A percentile compares a stretch with the other conserved stretches of the same genome.
phyloP scores from a whole-genome alignment of 2,329 filamentous ascomycete species.

The Rhynchosporium graminicola region DNA sequence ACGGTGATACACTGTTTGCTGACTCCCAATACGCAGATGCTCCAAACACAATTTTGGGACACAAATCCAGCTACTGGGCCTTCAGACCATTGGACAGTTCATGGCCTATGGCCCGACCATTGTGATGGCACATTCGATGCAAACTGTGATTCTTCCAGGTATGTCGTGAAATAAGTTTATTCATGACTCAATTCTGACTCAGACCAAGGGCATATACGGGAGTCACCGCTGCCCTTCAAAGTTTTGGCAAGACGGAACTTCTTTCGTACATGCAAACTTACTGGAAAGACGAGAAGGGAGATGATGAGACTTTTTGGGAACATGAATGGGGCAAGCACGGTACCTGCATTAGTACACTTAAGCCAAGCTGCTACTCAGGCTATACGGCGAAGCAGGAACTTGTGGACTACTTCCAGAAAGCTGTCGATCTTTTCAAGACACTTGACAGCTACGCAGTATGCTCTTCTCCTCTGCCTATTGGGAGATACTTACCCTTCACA shows the following conservation, averaged over 20 bases:
- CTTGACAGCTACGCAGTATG: constrained; percentile 63
- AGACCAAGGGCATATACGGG: constrained; percentile 54
- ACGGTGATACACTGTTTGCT: too few relatives aligned
- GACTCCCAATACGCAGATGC: constrained; percentile 42
- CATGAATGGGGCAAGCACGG: constrained; percentile 79
- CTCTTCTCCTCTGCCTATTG: background rate
- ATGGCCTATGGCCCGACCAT: constrained; percentile 66
- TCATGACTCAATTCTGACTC: background rate
- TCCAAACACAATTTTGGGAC: constrained; percentile 81
- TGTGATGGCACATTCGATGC: constrained; percentile 70
- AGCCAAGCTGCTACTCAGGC: constrained; percentile 62
- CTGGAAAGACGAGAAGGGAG: constrained; percentile 48
- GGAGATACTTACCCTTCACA: constrained; percentile 55
- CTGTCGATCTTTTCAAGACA: constrained; percentile 65
- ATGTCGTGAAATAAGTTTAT: background rate
- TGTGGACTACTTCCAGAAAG: constrained; percentile 67
- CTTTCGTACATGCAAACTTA: constrained; percentile 68
- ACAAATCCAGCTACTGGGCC: constrained; percentile 54
- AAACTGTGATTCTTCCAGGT: constrained; percentile 62
- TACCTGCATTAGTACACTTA: constrained; percentile 67
- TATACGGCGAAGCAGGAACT: constrained; percentile 65
- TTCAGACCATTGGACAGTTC: constrained; percentile 62
- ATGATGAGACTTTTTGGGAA: constrained; percentile 64
- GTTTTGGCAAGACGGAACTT: constrained; percentile 55
- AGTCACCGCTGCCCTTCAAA: constrained; percentile 61